These are phyloP conservation scores for Ascocoryne sarcoides DNA, from an alignment of 2,329 filamentous ascomycete species.

Conservation along the genomic window DNA sequence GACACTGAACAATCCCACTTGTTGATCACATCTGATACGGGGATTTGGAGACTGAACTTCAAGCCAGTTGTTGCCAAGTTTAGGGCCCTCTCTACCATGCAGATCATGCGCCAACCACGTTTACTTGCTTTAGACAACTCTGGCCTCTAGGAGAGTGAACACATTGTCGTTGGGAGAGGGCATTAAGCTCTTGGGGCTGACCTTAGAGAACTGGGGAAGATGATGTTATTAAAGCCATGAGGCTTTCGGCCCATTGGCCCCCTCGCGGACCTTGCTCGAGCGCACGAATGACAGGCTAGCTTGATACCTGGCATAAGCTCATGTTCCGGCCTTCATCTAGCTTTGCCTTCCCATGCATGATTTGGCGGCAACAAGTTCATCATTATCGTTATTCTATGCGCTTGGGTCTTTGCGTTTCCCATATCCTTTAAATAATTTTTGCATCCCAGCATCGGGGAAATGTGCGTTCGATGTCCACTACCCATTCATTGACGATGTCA, in stretches of 20 bases:
- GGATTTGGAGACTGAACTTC: no score
- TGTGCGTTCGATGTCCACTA: slow-evolving; percentile 27
- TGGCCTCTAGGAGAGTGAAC: slow-evolving; percentile 12
- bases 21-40: no score
- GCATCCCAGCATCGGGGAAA: slow-evolving; percentile 11
- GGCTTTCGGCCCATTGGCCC: slow-evolving; percentile 20
- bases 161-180: slow-evolving; percentile 15
- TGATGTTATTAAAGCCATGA: slow-evolving; percentile 23
- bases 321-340: slow-evolving; percentile 22
- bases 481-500: slow-evolving; percentile 27
- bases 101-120: slow-evolving; percentile 27
- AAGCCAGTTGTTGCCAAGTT: slow-evolving; percentile 1
- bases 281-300: slow-evolving; percentile 26
- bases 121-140: slow-evolving; percentile 16
- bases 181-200: slow-evolving; percentile 10
- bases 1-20: no score
- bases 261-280: slow-evolving; percentile 14
- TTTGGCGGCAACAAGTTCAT: slow-evolving; percentile 18
- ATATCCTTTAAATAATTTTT: slow-evolving; percentile 14
- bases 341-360: slow-evolving; percentile 17
- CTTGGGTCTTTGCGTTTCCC: slow-evolving; percentile 9
- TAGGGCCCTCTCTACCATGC: slow-evolving; percentile 18
- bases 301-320: slow-evolving; percentile 23
- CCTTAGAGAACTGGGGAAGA: slow-evolving; percentile 20
- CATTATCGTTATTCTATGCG: slow-evolving; percentile 13